Evolutionary conservation across 805 yeast species (phyloP).

Genomic region (Tetrapisispora arboricola): DNA sequence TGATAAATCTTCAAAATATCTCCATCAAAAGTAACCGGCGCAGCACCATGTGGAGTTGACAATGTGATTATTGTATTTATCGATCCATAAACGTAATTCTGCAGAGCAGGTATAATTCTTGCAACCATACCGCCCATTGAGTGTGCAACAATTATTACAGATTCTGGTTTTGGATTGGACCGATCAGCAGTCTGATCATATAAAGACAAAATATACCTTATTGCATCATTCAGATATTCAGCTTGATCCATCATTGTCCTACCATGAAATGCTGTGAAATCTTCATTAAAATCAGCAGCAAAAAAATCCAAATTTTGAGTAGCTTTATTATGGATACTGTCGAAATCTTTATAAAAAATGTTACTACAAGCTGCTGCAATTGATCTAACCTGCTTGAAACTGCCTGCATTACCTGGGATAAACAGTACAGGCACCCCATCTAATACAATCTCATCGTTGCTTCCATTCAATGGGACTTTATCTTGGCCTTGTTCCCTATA

Average conservation of each 20-base stretch:
- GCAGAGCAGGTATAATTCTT: slow-evolving; percentile 68
- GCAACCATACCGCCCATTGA: slow-evolving; percentile 98
- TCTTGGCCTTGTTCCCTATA: slow-evolving; percentile 79
- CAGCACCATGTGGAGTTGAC: slow-evolving; percentile 84
- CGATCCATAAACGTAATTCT: slow-evolving; percentile 61
- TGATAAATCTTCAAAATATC: slow-evolving; percentile 69
- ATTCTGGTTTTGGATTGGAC: slow-evolving; percentile 36
- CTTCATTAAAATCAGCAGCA: slow-evolving; percentile 90
- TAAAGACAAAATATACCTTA: slow-evolving; percentile 59
- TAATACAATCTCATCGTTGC: slow-evolving; percentile 28
- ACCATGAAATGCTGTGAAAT: slow-evolving; percentile 93
- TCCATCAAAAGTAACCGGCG: slow-evolving; percentile 90
- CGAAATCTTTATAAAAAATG: slow-evolving; percentile 33
- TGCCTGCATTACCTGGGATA: slow-evolving; percentile 97
- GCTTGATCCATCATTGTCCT: slow-evolving; percentile 89
- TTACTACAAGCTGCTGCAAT: slow-evolving; percentile 76
- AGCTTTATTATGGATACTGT: slow-evolving; percentile 14
- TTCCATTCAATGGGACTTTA: slow-evolving; percentile 36
- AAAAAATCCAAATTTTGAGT: slow-evolving; percentile 65
- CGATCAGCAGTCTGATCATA: slow-evolving; percentile 33
- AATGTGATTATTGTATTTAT: slow-evolving; percentile 77
- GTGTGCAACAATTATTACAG: slow-evolving; percentile 78
- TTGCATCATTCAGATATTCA: slow-evolving; percentile 82
- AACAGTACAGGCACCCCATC: slow-evolving; percentile 83
- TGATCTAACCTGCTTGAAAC: slow-evolving; percentile 79